Base-by-base conservation (phyloP, 179 eudicot species). In the Patellifolia procumbens region DNA sequence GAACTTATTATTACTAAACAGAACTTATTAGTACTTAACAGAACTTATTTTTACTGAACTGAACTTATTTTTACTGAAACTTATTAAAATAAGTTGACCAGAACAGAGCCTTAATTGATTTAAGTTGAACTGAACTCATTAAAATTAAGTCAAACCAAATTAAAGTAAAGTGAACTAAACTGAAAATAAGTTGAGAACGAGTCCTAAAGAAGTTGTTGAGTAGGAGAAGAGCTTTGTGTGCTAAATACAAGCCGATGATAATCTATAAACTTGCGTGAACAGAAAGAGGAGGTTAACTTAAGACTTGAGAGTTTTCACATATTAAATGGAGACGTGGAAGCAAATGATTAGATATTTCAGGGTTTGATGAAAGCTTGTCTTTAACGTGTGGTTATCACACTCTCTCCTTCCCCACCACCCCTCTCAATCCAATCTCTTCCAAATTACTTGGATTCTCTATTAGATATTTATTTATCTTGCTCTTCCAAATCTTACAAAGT, bases 361-460 rank as follows among this genome's bases (percentile, higher is more conserved):
- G 22, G 1, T 4, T 26, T 16, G 85, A 81, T 83, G 60, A 84
- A 85, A 65, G 74, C 81, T 85, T 82, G 79, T n/a, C 88, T 29
- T 45, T 86, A 91, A 89, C 98, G 98, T 91, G 97, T 91, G 98
- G 98, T 73, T 87, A 86, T 91, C 98, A 87, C 98, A 85, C 91
- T 86, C 81, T 45, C 34, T 42, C 60, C 26, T 59, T 76, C 70
- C 67, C 22, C 39, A 22, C 15, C 35, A 22, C n/a, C 26, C 61
- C 34, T 31, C 8, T 5, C 43, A 5, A n/a, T n/a, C n/a, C n/a
- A n/a, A n/a, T 12, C n/a, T 70, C 70, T 37, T 58, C 61, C 32
- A 56, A 67, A 2, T 45, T 2, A 58, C 58, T 10, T 42, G 70
- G 68, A 73, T 5, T 48, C 52, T 48, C 49, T 49, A 10, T 15